These are phyloP conservation scores for Macrophomina pseudophaseolina DNA, from an alignment of 2,329 filamentous ascomycete genomes.

Conservation along the genomic window DNA sequence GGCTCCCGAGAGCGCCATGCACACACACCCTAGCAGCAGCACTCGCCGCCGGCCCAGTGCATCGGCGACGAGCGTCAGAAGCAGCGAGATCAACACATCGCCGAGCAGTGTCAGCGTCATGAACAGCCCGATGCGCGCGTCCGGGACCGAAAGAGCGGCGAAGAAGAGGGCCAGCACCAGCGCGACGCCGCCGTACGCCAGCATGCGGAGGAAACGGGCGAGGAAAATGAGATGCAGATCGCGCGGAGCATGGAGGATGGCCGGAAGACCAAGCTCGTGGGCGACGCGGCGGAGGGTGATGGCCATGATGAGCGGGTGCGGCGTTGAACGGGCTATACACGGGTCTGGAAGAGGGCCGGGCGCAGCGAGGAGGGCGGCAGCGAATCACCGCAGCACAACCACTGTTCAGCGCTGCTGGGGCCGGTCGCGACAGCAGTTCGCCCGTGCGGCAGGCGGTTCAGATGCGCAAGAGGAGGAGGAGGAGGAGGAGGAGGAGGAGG, in stretches of 20 bases:
- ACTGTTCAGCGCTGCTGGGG: not conserved
- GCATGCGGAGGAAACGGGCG: constrained; percentile 43
- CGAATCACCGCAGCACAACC: not conserved
- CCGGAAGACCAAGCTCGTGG: constrained; percentile 36
- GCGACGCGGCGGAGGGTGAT: not conserved
- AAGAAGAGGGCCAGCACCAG: constrained; percentile 47
- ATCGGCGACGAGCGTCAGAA: constrained; percentile 46
- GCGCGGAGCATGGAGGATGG: constrained; percentile 39
- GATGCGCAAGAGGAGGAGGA: not conserved
- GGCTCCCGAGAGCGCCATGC: constrained; percentile 43
- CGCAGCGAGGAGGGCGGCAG: not conserved
- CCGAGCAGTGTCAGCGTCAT: constrained; percentile 48
- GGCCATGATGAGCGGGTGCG: not conserved
- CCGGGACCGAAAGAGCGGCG: constrained; percentile 40
- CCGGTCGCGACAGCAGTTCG: not conserved
- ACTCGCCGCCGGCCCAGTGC: constrained; percentile 40
- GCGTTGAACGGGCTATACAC: too few relatives aligned
- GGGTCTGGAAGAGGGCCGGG: not conserved
- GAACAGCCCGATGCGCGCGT: constrained; percentile 46
- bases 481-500: not conserved
- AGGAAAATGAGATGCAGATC: constrained; percentile 46
- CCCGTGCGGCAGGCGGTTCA: not conserved
- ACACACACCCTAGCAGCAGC: constrained; percentile 40
- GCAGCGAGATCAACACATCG: constrained; percentile 43
- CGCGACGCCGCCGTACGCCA: constrained; percentile 43